Evolutionary conservation across 768 basidiomycete species (phyloP), one percentile per base, ranked within the genome.

Genomic region (Psilocybe sp.): DNA sequence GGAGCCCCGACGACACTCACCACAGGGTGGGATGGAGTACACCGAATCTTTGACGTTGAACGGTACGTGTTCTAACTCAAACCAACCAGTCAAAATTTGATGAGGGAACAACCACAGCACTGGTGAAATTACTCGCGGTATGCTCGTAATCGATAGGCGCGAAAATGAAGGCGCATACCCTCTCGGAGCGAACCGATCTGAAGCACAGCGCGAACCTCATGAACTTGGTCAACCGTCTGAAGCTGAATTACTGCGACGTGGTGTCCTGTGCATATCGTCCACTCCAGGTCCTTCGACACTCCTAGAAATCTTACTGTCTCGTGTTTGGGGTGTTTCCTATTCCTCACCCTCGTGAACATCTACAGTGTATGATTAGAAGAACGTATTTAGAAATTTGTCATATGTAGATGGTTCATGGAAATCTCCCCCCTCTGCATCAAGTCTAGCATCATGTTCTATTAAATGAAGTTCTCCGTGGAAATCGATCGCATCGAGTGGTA

Each of bases 91-190:
- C 11, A 41, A 6, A 31, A 18, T 47, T 35, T 19, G 4, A n/a
- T 36, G 52, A 31, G 47, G 50, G 34, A 45, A 32, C 19, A 40
- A 15, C 35, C 9, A 38, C 43, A 88, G 92, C 41, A 73, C 64
- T 2, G 92, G 90, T 1, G 91, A 94, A 63, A 60, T 87, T 15
- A 93, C 91, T 5, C 77, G 90, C 28, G 92, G 92, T 10, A 92
- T 94, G 89, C 75, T 92, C 53, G 88, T 95, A 1, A 79, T 89
- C 10, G 92, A 96, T 64, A 72, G 88, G 53, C 76, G 92, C 38
- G 76, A 75, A 8, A 87, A 86, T 45, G 66, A 71, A 44, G 74
- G 77, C n/a, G 84, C 78, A 1, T 85, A 88, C 63, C 74, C 79
- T 1, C 79, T 81, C 1, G 86, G 87, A 7, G 70, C 71, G 12